phyloP scores from a whole-genome alignment of 805 yeast species.

The Barnettozyma sp. region DNA sequence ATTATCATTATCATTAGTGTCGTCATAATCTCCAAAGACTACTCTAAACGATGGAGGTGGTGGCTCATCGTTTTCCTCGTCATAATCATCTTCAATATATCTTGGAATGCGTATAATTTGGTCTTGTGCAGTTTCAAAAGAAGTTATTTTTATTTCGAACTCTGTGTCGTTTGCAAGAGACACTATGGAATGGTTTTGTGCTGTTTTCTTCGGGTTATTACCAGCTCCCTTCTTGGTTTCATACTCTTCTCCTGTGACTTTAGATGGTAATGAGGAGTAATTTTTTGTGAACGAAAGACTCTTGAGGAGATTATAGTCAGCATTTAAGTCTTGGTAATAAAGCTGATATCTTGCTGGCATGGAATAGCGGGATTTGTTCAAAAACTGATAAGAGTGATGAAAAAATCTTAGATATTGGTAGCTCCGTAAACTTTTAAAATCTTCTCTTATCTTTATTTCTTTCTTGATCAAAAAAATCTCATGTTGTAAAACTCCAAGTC shows the following conservation, averaged over 20 bases:
- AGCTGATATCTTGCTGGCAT: slow-evolving; percentile 11
- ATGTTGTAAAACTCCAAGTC: slow-evolving; percentile 14
- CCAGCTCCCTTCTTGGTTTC: too few relatives aligned
- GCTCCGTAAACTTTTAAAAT: slow-evolving; percentile 4
- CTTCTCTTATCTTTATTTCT: background rate
- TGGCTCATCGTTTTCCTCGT: slow-evolving; percentile 18
- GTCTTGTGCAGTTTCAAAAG: slow-evolving; percentile 20
- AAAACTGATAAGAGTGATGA: slow-evolving; percentile 12
- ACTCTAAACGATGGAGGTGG: slow-evolving; percentile 23
- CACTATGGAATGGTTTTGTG: background rate
- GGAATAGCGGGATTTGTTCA: slow-evolving; percentile 12
- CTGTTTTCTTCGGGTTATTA: too few relatives aligned
- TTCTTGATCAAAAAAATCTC: slow-evolving; percentile 7
- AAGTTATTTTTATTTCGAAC: slow-evolving; percentile 15
- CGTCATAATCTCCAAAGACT: slow-evolving; percentile 12
- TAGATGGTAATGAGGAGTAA: too few relatives aligned
- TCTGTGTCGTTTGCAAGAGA: slow-evolving; percentile 3
- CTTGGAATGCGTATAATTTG: slow-evolving; percentile 22
- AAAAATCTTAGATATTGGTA: slow-evolving; percentile 14
- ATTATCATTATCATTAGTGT: background rate
- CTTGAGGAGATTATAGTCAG: slow-evolving; percentile 18
- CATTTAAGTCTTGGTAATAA: slow-evolving; percentile 19
- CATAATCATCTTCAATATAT: slow-evolving; percentile 15
- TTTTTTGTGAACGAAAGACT: slow-evolving; percentile 4
- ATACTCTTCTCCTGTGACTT: too few relatives aligned